Base-by-base conservation (phyloP, 2,329 filamentous ascomycete genomes). In the Verticillium dahliae region DNA sequence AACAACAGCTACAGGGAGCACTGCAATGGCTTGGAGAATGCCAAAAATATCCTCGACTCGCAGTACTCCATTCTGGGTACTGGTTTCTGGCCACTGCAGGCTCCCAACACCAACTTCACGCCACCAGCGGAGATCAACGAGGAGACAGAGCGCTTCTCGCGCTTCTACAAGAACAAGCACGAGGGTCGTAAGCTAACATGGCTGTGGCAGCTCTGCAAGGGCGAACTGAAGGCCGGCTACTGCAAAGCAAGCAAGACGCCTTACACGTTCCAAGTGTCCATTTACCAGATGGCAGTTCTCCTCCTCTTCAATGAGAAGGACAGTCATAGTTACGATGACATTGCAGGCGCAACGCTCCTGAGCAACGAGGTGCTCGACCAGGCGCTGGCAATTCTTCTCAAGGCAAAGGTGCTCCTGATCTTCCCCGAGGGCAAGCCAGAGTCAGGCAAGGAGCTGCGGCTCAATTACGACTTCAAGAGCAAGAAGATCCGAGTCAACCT, bases 401-500 rank as follows among this genome's bases (percentile, higher is more conserved):
- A 97, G 80, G 93, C 95, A 65, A 97, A 94, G 80, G 90, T 99
- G 55, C 81, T 99, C 56, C 81, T 85, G 56, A 84, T 91, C 68
- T 83, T 22, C 38, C 87, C 90, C 0, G 87, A 90, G 38, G 85
- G 87, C 41, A 95, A 96, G 76, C 85, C 90, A 2, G 90, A 87
- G 13, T 83, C 90, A 1, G 91, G 90, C 55, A 93, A 91, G 63
- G 87, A 82, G 0, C 97, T 96, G 77, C 83, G 83, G 56, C 83
- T 99, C 64, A 99, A 99, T 78, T 90, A 92, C 67, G 91, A 93
- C 72, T 98, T 98, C 82, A 97, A 96, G 84, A 92, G 88, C 80
- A 99, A 99, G 84, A 99, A 98, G 82, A 88, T 97, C 69, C 92
- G 96, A 71, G 89, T 98, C 69, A 99, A 99, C 72, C 81, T 99